Evolutionary conservation across 169 alveolate genomes (phyloP), one percentile per base, ranked within the genome.

Genomic region (Cryptosporidium sp.): DNA sequence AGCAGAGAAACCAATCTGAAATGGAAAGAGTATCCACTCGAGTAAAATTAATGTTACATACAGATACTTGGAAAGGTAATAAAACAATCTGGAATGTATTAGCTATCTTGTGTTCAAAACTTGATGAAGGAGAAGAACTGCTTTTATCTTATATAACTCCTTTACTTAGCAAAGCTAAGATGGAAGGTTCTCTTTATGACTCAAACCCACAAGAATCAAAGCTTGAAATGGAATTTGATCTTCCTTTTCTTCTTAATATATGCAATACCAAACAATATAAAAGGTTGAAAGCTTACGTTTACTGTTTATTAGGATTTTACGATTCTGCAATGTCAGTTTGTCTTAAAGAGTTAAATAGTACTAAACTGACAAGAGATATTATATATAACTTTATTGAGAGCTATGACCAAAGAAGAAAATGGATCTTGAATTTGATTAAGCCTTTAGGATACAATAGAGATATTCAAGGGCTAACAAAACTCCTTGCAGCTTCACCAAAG

Each of bases 81-180:
- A 80, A 65, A 33, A 65, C 89, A 44, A 65, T 80, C 35, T 80
- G 89, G 89, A 80, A 80, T 65, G 89, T 80, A 26, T 29, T 80
- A 45, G 89, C 89, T 6, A 80, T 80, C 37, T 44, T 80, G 16
- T 80, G 89, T 29, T 80, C 89, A 16, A 80, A 45, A 31, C 62
- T 80, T 16, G 75, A 80, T 3, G 70, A 80, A 16, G 89, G 89
- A 16, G 89, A 80, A 26, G 89, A 80, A 31, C 29, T 80, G 29
- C 68, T 80, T 10, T 35, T 80, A 5, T 80, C 89, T 29, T 80
- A 80, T 31, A 65, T 80, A 14, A 44, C 89, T 51, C 89, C 89
- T 42, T 37, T 80, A 39, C 44, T 80, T 21, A 53, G 86, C 37
- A 60, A 73, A 21, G 86, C 71, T n/a, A 73, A 44, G 70, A 73